These are phyloP conservation scores for Galerina marginata DNA, from an alignment of 768 basidiomycete genomes.

Conservation along the genomic window DNA sequence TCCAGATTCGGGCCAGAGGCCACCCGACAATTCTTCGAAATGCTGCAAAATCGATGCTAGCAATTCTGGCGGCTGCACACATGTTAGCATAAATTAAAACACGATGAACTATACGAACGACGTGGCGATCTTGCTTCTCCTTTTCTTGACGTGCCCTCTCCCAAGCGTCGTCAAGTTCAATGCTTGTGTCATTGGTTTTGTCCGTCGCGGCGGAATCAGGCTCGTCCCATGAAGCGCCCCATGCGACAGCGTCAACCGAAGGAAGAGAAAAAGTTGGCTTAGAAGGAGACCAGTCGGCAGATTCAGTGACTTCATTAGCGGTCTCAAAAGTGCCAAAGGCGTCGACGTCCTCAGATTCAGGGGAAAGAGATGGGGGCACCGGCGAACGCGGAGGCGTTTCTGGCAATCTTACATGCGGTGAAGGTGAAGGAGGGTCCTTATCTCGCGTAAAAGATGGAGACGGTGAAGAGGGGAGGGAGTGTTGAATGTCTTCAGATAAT, in stretches of 20 bases:
- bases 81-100: constrained; percentile 24
- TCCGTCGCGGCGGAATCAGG: constrained; percentile 20
- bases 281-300: constrained; percentile 40
- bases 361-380: constrained; percentile 9
- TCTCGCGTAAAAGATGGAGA: not conserved
- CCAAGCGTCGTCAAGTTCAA: constrained; percentile 65
- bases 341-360: constrained; percentile 50
- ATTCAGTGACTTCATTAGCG: constrained; percentile 36
- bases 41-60: constrained; percentile 60
- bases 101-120: constrained; percentile 54
- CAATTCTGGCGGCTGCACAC: constrained; percentile 68
- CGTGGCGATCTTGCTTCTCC: constrained; percentile 61
- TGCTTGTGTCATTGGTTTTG: constrained; percentile 21
- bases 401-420: constrained; percentile 4
- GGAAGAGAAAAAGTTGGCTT: constrained; percentile 26
- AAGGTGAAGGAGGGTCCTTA: not conserved
- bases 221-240: constrained; percentile 50
- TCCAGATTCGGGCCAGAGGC: constrained; percentile 53
- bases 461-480: not conserved
- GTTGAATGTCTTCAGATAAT: not conserved
- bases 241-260: constrained; percentile 36
- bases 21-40: constrained; percentile 55
- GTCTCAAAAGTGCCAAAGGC: constrained; percentile 66
- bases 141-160: constrained; percentile 63
- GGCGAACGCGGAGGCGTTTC: constrained; percentile 17